These are phyloP conservation scores for Cokeromyces recurvatus DNA, from an alignment of 371 early-diverging fungal genomes.

Conservation along the genomic window DNA sequence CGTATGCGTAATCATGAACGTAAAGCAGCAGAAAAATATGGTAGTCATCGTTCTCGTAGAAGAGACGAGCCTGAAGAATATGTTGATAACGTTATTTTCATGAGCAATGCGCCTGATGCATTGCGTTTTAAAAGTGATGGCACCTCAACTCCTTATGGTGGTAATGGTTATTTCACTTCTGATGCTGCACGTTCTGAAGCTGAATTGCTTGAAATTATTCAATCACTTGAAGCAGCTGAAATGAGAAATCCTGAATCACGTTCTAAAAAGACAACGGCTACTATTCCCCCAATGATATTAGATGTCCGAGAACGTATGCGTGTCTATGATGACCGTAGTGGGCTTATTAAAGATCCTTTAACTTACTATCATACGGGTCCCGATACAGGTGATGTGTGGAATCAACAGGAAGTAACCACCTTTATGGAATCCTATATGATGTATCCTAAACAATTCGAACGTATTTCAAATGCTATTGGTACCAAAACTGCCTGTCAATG, in stretches of 20 bases:
- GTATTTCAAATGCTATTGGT: slow-evolving; percentile 72
- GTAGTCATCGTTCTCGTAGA: slow-evolving; percentile 19
- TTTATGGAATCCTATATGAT: slow-evolving; percentile 76
- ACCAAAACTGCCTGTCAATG: slow-evolving; percentile 82
- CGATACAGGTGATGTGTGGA: slow-evolving; percentile 71
- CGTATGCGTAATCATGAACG: slow-evolving; percentile 38
- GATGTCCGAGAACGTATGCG: slow-evolving; percentile 57
- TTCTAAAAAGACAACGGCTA: slow-evolving; percentile 73
- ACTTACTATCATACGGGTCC: slow-evolving; percentile 56
- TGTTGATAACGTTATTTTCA: slow-evolving; percentile 37
- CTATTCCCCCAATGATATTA: slow-evolving; percentile 72
- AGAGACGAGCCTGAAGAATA: slow-evolving; percentile 49
- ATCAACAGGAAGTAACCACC: slow-evolving; percentile 69
- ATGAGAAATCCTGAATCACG: slow-evolving; percentile 75
- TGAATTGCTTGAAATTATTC: slow-evolving; percentile 74
- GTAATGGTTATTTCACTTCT: slow-evolving; percentile 51
- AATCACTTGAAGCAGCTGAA: slow-evolving; percentile 70
- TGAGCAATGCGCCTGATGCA: slow-evolving; percentile 37
- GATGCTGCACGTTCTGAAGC: slow-evolving; percentile 85
- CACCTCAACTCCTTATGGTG: slow-evolving; percentile 26
- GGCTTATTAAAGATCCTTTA: slow-evolving; percentile 56
- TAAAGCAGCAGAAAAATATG: slow-evolving; percentile 25
- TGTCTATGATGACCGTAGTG: slow-evolving; percentile 61
- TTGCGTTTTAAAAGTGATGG: slow-evolving; percentile 38
- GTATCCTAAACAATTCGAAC: slow-evolving; percentile 89